These are phyloP conservation scores for Pichia cactophila DNA, from an alignment of 1,139 yeast genomes.

Conservation along the genomic window DNA sequence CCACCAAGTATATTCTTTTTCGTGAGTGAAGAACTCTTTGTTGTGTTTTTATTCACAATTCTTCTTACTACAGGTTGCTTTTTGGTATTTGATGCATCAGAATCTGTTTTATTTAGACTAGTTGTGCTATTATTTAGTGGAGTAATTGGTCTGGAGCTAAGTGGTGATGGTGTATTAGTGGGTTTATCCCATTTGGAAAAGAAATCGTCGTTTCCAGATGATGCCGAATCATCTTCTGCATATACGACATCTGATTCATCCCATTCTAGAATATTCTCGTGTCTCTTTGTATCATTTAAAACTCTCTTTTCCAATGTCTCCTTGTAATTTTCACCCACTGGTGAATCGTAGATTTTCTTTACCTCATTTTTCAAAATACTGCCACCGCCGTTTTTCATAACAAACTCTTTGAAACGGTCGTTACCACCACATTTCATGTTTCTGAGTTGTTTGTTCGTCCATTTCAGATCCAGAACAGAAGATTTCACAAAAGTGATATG, in stretches of 20 bases:
- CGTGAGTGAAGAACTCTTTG: constrained; percentile 10
- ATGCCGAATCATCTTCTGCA: constrained; percentile 32
- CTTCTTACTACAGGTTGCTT: constrained; percentile 23
- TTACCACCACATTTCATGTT: constrained; percentile 93
- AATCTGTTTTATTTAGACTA: constrained; percentile 21
- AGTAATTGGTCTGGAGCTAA: constrained; percentile 42
- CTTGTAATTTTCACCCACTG: constrained; percentile 71
- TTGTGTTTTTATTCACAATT: constrained; percentile 20
- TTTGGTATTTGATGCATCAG: constrained; percentile 25
- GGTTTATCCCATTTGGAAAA: constrained; percentile 91
- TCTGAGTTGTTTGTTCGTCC: constrained; percentile 85
- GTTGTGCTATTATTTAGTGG: constrained; percentile 28
- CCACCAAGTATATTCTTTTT: constrained; percentile 27
- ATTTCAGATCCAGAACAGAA: constrained; percentile 76
- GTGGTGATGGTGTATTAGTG: constrained; percentile 46
- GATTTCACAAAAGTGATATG: constrained; percentile 94
- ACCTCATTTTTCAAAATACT: constrained; percentile 59
- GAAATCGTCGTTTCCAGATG: constrained; percentile 65
- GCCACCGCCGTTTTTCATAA: constrained; percentile 77
- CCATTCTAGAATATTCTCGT: constrained; percentile 57
- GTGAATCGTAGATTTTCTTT: constrained; percentile 70
- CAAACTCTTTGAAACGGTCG: constrained; percentile 74
- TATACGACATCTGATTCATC: constrained; percentile 38
- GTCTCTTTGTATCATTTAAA: constrained; percentile 54
- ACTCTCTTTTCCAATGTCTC: constrained; percentile 69